These are phyloP conservation scores for Salix exigua DNA, from an alignment of 345 rosid genomes.

Conservation along the genomic window DNA sequence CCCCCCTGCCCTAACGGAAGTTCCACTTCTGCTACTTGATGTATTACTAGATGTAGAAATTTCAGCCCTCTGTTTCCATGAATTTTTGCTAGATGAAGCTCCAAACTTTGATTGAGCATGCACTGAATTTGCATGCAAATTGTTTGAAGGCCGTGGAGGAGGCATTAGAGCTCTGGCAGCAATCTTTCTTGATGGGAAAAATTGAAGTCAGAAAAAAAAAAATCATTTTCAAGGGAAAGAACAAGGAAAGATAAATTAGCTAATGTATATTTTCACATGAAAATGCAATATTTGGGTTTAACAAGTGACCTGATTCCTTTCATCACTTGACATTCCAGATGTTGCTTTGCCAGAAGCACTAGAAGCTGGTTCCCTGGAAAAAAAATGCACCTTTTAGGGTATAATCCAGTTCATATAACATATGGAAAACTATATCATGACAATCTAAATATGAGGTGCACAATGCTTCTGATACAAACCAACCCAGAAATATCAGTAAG, in stretches of 20 bases:
- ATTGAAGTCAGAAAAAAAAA: constrained; percentile 13
- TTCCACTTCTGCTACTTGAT: constrained; percentile 55
- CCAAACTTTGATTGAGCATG: constrained; percentile 57
- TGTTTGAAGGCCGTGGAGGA: constrained; percentile 76
- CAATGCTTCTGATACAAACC: not conserved
- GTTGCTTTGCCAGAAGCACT: constrained; percentile 88
- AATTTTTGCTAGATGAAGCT: constrained; percentile 54
- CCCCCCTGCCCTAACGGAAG: constrained; percentile 43
- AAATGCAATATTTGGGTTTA: not conserved
- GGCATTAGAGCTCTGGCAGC: constrained; percentile 90
- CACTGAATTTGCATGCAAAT: constrained; percentile 27
- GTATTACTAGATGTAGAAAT: constrained; percentile 44
- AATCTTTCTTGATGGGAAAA: constrained; percentile 48
- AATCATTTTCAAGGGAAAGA: not conserved
- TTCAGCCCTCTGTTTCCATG: constrained; percentile 45
- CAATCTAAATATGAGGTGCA: not conserved
- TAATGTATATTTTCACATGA: not conserved
- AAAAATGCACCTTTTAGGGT: constrained; percentile 7
- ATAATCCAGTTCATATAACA: not conserved
- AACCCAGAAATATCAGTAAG: no score
- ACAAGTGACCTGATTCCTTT: constrained; percentile 74
- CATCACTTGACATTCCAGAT: constrained; percentile 97
- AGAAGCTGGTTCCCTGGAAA: constrained; percentile 85
- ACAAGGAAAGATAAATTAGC: not conserved
- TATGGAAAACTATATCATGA: not conserved